Evolutionary conservation across 164 flowering plant genomes (phyloP).

Genomic region (Buxus sempervirens): DNA sequence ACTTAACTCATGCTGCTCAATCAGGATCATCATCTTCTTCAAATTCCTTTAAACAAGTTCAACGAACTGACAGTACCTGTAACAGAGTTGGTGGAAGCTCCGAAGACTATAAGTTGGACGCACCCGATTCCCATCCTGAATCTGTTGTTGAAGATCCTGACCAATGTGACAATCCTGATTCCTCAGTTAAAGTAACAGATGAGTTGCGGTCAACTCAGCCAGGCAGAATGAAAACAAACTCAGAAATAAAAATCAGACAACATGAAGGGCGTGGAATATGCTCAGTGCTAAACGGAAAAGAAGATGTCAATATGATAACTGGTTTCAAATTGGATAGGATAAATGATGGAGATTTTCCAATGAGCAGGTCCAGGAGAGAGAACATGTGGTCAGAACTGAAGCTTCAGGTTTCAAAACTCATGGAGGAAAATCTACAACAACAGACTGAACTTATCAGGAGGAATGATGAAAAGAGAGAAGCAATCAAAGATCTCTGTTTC

Average conservation of each 20-base stretch:
- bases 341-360: neutral
- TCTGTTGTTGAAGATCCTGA: constrained; percentile 29
- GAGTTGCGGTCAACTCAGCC: constrained; percentile 9
- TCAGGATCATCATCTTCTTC: constrained; percentile 20
- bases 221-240: neutral
- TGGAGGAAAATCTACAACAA: constrained; percentile 37
- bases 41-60: constrained; percentile 14
- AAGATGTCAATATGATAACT: neutral
- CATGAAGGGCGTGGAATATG: neutral
- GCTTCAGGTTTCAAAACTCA: constrained; percentile 25
- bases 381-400: constrained; percentile 20
- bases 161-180: constrained; percentile 6
- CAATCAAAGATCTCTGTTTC: constrained; percentile 29
- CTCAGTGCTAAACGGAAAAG: neutral
- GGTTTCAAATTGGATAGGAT: neutral
- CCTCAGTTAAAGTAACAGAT: constrained; percentile 2
- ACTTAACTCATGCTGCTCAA: neutral
- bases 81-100: neutral
- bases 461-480: constrained; percentile 40
- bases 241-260: neutral
- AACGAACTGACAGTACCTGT: neutral
- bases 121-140: constrained; percentile 21
- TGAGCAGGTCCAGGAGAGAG: constrained; percentile 5
- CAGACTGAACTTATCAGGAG: constrained; percentile 44
- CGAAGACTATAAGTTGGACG: constrained; percentile 14